Conservation (phyloP, 345 rosid species). For the Syzygium oleosum region DNA sequence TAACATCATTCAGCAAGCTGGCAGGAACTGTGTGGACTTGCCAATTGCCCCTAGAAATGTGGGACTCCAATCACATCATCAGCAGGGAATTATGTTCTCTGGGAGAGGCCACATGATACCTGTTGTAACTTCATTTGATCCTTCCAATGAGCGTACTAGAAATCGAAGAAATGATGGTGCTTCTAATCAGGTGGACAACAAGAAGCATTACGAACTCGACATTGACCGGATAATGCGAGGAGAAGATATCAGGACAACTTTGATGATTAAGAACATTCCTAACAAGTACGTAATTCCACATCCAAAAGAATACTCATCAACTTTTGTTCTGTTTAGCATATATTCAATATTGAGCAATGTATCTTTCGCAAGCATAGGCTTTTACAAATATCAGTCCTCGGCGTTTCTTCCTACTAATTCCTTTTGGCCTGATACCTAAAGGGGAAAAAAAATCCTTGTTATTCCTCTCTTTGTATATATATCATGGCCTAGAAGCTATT, state of each 20-base stretch:
- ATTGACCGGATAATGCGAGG: constrained; percentile 44
- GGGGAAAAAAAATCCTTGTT: not conserved
- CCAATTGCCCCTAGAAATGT: constrained; percentile 19
- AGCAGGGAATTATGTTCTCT: constrained; percentile 26
- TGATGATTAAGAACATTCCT: constrained; percentile 77
- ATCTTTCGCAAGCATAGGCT: not conserved
- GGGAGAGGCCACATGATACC: constrained; percentile 34
- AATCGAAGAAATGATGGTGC: constrained; percentile 47
- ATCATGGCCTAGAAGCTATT: not conserved
- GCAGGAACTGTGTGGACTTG: constrained; percentile 29
- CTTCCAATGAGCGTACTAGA: constrained; percentile 41
- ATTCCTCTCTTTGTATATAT: not conserved
- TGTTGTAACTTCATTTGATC: constrained; percentile 21
- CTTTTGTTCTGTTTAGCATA: not conserved
- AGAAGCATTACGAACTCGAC: constrained; percentile 61
- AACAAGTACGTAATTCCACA: constrained; percentile 41
- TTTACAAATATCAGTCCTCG: not conserved
- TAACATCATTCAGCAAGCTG: constrained; percentile 22
- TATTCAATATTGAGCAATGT: not conserved
- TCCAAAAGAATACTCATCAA: not conserved
- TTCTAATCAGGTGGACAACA: constrained; percentile 36
- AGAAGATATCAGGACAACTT: constrained; percentile 56
- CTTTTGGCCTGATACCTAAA: not conserved
- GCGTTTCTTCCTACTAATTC: not conserved
- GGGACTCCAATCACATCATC: constrained; percentile 40